Evolutionary conservation across 352 stramenopile genomes (phyloP), one percentile per base, ranked within the genome.

Genomic region (Phytophthora megakarya): DNA sequence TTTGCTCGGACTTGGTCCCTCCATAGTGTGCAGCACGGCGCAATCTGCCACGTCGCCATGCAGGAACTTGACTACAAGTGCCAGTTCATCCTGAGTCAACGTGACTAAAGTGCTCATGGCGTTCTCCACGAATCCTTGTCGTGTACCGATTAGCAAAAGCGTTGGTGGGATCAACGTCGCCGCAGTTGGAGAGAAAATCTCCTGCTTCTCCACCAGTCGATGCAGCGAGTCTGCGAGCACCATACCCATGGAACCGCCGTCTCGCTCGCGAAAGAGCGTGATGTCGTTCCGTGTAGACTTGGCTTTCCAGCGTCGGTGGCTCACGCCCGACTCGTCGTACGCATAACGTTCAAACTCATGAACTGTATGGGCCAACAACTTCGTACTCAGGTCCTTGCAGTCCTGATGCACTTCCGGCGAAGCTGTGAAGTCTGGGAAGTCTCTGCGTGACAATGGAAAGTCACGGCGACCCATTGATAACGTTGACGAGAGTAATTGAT

Each of bases 321-420:
- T 65, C 11, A 66, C 61, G 30, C 73, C 66, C 0, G 58, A 37
- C 23, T 76, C 63, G 3, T 72, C 62, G 16, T 76, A 69, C 0
- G 56, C 44, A 30, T 76, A 82, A 23, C 49, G 65, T 48, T 81
- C 76, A 48, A 84, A 89, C 40, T 87, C 78, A 25, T 73, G 54
- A 47, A 89, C 67, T 1, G 78, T 81, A 22, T 80, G 65, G 18
- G 57, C 57, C 43, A 89, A 65, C 62, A 86, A 70, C 60, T 73
- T 75, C 7, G 74, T 52, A 50, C 75, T 49, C 49, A 84, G 61
- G 12, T 67, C 57, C 30, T 76, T 78, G 28, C 71, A 73, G 40
- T 60, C 74, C n/a, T 62, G 46, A 30, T 76, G 64, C 54, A 83
- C 71, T 9, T 72, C 66, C 0, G 62, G 23, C 35, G 66, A 73